These are phyloP conservation scores for Eurotiales sp. DNA, from an alignment of 2,329 filamentous ascomycete genomes.

Conservation along the genomic window DNA sequence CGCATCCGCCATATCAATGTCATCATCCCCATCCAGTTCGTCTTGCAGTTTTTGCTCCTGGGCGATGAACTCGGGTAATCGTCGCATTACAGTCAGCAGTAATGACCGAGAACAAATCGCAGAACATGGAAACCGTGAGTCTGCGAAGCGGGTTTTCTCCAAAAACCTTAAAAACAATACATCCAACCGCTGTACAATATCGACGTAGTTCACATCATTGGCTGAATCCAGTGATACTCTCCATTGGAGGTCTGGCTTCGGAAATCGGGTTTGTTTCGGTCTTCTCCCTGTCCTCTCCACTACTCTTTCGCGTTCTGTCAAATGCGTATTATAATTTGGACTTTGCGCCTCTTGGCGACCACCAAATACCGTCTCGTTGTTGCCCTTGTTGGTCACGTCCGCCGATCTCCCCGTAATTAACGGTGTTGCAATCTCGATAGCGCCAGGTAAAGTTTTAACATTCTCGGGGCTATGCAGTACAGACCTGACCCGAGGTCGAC, in stretches of 20 bases:
- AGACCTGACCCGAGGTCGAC: slow-evolving; percentile 26
- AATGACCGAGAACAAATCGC: slow-evolving; percentile 32
- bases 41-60: slow-evolving; percentile 34
- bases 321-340: background rate
- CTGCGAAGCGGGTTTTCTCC: slow-evolving; percentile 25
- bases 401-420: slow-evolving; percentile 35
- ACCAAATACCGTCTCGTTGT: slow-evolving; percentile 19
- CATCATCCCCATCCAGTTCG: slow-evolving; percentile 28
- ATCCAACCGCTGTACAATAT: slow-evolving; percentile 34
- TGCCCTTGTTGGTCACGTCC: slow-evolving; percentile 6
- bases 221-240: slow-evolving; percentile 31
- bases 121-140: slow-evolving; percentile 1
- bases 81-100: slow-evolving; percentile 33
- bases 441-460: slow-evolving; percentile 34
- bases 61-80: slow-evolving; percentile 36
- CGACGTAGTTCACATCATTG: slow-evolving; percentile 29
- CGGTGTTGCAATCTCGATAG: slow-evolving; percentile 41
- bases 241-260: slow-evolving; percentile 31
- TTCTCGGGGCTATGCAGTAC: slow-evolving; percentile 34
- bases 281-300: slow-evolving; percentile 19
- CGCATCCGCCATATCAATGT: slow-evolving; percentile 38
- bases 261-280: slow-evolving; percentile 25
- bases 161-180: slow-evolving; percentile 36
- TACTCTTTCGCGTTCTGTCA: background rate
- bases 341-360: background rate